Base-by-base conservation (phyloP, 2,329 filamentous ascomycete species). In the Daldinia sp. region DNA sequence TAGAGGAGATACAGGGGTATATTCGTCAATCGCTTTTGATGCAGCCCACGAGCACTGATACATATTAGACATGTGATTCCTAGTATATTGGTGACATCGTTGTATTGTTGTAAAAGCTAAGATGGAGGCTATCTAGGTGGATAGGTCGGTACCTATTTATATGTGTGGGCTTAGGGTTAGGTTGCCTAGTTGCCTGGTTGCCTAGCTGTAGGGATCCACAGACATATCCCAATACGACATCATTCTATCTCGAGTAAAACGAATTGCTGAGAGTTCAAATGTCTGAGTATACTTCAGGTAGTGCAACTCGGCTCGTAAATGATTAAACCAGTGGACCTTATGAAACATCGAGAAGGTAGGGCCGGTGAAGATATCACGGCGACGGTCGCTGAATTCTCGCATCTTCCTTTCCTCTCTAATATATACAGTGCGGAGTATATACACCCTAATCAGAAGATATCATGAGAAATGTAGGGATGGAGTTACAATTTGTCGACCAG, bases 401-500 rank as follows among this genome's bases (percentile, higher is more conserved):
- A 60, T 60, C 1, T 17, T 1, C 2, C 6, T 25, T n/a, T 23
- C 6, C 1, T n/a, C n/a, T n/a, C n/a, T n/a, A n/a, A n/a, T n/a
- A n/a, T n/a, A n/a, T n/a, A n/a, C n/a, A n/a, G n/a, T 21, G 19
- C 37, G 17, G 19, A 25, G n/a, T 43, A n/a, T 13, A n/a, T n/a
- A n/a, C 23, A 19, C 17, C 37, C 2, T 11, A 41, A 13, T 41
- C 7, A 11, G 21, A 41, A 21, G 9, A 43, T 23, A 25, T 7
- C 19, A 34, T 11, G 6, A 19, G n/a, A 17, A 9, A 19, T 37
- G 8, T 19, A 19, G 9, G 19, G 13, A 17, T 19, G 8, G 35
- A 19, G 15, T 19, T 37, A 75, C 56, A 76, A 49, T 30, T 68
- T 68, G 47, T 74, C 69, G n/a, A 75, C 52, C 21, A 72, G 55